Evolutionary conservation across 768 basidiomycete genomes (phyloP).

Genomic region (Kondoa malvinella): DNA sequence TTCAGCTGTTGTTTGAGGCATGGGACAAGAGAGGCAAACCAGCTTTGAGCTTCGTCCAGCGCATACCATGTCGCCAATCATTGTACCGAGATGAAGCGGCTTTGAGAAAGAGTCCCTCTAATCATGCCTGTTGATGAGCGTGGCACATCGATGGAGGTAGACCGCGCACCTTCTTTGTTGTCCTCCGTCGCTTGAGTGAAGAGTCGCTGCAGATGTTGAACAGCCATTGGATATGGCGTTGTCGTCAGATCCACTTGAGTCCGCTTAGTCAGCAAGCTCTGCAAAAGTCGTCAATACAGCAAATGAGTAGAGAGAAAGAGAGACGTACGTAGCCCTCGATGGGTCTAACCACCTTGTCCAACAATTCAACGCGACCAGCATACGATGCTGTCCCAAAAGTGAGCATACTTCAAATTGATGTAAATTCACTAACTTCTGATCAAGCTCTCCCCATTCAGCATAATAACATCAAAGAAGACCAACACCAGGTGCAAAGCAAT

Average conservation of each 20-base stretch:
- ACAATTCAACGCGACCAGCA: constrained; percentile 41
- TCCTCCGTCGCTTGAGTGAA: constrained; percentile 13
- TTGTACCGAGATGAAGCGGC: constrained; percentile 52
- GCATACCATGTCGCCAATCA: constrained; percentile 37
- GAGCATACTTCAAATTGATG: background rate
- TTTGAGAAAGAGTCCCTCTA: constrained; percentile 53
- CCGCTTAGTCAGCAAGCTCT: constrained; percentile 44
- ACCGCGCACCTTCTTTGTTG: background rate
- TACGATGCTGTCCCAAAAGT: constrained; percentile 36
- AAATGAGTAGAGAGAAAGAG: background rate
- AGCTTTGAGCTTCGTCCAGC: constrained; percentile 61
- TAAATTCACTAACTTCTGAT: constrained; percentile 30
- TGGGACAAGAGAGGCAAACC: constrained; percentile 7
- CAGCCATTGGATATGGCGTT: constrained; percentile 3
- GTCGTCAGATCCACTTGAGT: constrained; percentile 38
- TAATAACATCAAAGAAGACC: constrained; percentile 71
- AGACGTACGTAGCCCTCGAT: constrained; percentile 43
- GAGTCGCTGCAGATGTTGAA: constrained; percentile 9
- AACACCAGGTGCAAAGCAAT: constrained; percentile 43
- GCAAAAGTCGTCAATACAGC: background rate
- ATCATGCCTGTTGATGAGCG: background rate
- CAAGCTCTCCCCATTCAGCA: constrained; percentile 47
- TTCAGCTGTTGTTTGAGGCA: background rate
- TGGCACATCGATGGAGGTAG: constrained; percentile 13
- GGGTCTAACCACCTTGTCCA: constrained; percentile 43